Evolutionary conservation across 2,329 filamentous ascomycete genomes (phyloP).

Genomic region (Trichophyton schoenleinii): DNA sequence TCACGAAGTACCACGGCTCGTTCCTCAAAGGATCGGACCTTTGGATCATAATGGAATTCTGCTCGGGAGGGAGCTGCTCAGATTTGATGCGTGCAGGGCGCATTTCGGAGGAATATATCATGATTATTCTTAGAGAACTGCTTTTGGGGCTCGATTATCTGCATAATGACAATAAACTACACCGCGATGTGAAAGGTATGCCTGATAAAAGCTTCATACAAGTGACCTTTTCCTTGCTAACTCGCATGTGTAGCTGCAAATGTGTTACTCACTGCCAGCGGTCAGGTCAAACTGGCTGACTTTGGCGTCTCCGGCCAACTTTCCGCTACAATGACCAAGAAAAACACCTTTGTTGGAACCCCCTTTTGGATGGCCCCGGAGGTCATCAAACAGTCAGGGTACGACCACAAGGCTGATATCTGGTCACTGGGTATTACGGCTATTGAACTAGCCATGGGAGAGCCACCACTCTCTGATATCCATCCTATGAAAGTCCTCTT

Average conservation of each 20-base stretch:
- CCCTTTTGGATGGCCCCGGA: constrained; percentile 99
- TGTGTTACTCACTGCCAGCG: constrained; percentile 73
- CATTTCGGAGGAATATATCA: constrained; percentile 91
- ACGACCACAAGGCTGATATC: constrained; percentile 95
- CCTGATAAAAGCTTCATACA: not conserved
- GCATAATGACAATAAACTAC: constrained; percentile 88
- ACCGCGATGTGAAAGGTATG: constrained; percentile 85
- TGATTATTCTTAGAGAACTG: constrained; percentile 84
- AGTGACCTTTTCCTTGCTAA: not conserved
- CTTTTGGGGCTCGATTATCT: constrained; percentile 84
- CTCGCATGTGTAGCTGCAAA: constrained; percentile 58
- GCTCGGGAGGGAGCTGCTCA: constrained; percentile 88
- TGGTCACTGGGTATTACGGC: constrained; percentile 95
- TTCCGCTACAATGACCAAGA: constrained; percentile 97
- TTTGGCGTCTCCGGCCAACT: constrained; percentile 95
- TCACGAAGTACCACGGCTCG: constrained; percentile 95
- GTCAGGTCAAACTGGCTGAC: constrained; percentile 92
- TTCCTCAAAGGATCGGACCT: constrained; percentile 91
- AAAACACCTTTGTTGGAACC: constrained; percentile 96
- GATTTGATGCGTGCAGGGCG: constrained; percentile 89
- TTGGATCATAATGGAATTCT: constrained; percentile 99
- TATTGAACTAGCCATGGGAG: constrained; percentile 78
- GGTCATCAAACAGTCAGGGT: constrained; percentile 95
- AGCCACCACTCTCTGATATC: constrained; percentile 90
- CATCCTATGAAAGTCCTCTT: constrained; percentile 98